These are phyloP conservation scores for Tolypocladium ovalisporum DNA, from an alignment of 2,329 filamentous ascomycete genomes.

Conservation along the genomic window DNA sequence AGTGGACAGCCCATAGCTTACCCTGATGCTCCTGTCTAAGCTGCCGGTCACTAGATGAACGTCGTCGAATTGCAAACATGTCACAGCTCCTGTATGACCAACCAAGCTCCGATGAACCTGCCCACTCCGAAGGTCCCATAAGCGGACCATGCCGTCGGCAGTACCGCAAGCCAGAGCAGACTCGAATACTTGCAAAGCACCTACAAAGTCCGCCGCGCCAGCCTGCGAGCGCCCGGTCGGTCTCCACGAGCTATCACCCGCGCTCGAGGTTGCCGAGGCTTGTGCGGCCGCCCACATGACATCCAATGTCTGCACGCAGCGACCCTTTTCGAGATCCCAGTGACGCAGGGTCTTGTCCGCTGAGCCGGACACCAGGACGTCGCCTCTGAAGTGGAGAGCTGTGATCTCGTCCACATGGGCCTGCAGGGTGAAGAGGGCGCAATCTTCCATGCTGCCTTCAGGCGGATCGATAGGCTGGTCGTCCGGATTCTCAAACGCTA, in stretches of 20 bases:
- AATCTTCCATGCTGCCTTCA: conserved; percentile 77
- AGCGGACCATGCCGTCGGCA: conserved; percentile 88
- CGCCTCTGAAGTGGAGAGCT: conserved; percentile 78
- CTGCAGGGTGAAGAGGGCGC: conserved; percentile 76
- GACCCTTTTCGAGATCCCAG: conserved; percentile 95
- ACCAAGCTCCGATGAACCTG: conserved; percentile 96
- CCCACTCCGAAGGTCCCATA: conserved; percentile 94
- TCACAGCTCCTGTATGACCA: conserved; percentile 90
- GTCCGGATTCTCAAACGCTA: conserved; percentile 63
- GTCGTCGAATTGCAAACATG: conserved; percentile 91
- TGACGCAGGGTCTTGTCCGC: conserved; percentile 95
- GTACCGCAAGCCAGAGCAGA: conserved; percentile 92
- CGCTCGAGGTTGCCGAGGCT: conserved; percentile 58
- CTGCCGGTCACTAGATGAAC: conserved; percentile 90
- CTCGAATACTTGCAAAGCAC: conserved; percentile 90
- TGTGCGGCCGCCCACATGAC: conserved; percentile 97
- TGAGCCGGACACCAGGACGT: conserved; percentile 88
- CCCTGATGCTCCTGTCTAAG: conserved; percentile 82
- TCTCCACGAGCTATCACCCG: conserved; percentile 58
- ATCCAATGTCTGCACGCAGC: conserved; percentile 93
- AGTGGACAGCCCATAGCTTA: conserved; percentile 37
- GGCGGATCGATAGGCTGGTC: conserved; percentile 59
- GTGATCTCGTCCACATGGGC: conserved; percentile 93
- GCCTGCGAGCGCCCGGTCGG: conserved; percentile 52
- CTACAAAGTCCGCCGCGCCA: conserved; percentile 79